phyloP scores from a whole-genome alignment of 495 filamentous ascomycete species.

The Annulohypoxylon stygium region DNA sequence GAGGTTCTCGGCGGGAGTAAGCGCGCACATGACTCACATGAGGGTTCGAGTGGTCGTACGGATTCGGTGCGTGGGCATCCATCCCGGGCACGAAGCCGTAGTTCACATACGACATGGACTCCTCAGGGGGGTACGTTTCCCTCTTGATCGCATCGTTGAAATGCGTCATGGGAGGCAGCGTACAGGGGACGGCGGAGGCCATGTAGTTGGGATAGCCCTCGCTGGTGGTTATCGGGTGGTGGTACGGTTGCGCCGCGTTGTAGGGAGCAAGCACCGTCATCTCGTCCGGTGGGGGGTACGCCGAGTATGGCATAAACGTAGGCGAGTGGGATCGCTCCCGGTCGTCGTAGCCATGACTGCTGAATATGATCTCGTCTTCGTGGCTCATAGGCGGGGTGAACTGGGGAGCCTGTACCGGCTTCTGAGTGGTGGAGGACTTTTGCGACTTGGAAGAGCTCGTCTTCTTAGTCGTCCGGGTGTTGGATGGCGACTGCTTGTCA shows the following conservation, averaged over 20 bases:
- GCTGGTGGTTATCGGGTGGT: constrained; percentile 70
- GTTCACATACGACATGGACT: constrained; percentile 80
- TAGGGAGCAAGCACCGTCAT: constrained; percentile 73
- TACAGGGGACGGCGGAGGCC: constrained; percentile 65
- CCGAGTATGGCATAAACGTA: constrained; percentile 74
- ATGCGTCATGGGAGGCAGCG: constrained; percentile 76
- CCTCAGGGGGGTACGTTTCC: constrained; percentile 69
- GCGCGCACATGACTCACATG: constrained; percentile 72
- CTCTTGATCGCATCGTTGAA: constrained; percentile 73
- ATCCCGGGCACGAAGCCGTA: constrained; percentile 83
- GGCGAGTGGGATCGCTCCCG: constrained; percentile 78
- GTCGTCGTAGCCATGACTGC: constrained; percentile 58
- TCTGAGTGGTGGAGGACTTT: constrained; percentile 57
- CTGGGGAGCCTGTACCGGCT: constrained; percentile 73
- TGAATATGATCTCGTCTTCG: constrained; percentile 65
- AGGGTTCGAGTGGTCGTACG: constrained; percentile 73
- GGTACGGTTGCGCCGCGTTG: constrained; percentile 70
- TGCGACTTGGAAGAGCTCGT: constrained; percentile 57
- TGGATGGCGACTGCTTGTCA: constrained; percentile 64
- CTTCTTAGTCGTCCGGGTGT: constrained; percentile 64
- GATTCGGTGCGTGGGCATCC: constrained; percentile 72
- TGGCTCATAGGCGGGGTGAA: constrained; percentile 71
- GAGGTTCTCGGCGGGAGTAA: constrained; percentile 54
- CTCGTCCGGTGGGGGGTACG: constrained; percentile 75
- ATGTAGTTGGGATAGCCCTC: constrained; percentile 75